Conservation (phyloP, 2,329 filamentous ascomycete genomes). For the Claviceps lovelessii region DNA sequence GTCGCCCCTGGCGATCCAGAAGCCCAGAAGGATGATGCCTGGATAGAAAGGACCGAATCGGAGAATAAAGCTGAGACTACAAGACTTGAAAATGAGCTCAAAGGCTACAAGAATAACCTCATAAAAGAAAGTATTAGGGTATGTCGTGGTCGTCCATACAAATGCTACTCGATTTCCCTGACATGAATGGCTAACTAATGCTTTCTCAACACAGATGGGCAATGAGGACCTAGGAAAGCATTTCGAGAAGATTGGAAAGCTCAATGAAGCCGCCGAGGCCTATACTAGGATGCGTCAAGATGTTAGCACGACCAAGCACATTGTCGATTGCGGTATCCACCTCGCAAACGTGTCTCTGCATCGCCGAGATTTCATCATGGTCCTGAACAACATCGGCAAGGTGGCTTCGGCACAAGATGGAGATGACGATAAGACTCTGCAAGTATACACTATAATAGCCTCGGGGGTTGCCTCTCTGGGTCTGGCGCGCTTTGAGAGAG, state of each 20-base stretch:
- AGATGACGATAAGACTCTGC: conserved; percentile 30
- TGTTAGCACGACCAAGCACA: conserved; percentile 68
- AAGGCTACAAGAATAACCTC: conserved; percentile 89
- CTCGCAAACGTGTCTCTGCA: conserved; percentile 64
- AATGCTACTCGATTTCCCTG: background rate
- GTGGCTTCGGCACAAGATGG: conserved; percentile 36
- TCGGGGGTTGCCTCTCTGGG: conserved; percentile 36
- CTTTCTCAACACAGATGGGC: conserved; percentile 52
- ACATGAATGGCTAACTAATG: background rate
- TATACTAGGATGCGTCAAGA: conserved; percentile 83
- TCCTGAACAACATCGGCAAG: conserved; percentile 47
- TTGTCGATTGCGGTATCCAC: conserved; percentile 68
- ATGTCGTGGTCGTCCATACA: conserved; percentile 8
- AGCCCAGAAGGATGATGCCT: conserved; percentile 52
- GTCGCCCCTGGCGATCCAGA: conserved; percentile 55
- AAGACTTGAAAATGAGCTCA: conserved; percentile 71
- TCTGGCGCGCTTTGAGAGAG: conserved; percentile 37
- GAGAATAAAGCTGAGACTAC: conserved; percentile 55
- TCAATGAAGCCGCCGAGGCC: conserved; percentile 57
- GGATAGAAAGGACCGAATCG: conserved; percentile 56
- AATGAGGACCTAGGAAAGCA: conserved; percentile 84
- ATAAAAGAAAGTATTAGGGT: conserved; percentile 95
- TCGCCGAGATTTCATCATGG: conserved; percentile 61
- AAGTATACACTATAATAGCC: conserved; percentile 38
- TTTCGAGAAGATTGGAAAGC: conserved; percentile 63